Evolutionary conservation across 2,329 filamentous ascomycete genomes (phyloP), one percentile per base, ranked within the genome.

Genomic region (Diaporthe longicolla): DNA sequence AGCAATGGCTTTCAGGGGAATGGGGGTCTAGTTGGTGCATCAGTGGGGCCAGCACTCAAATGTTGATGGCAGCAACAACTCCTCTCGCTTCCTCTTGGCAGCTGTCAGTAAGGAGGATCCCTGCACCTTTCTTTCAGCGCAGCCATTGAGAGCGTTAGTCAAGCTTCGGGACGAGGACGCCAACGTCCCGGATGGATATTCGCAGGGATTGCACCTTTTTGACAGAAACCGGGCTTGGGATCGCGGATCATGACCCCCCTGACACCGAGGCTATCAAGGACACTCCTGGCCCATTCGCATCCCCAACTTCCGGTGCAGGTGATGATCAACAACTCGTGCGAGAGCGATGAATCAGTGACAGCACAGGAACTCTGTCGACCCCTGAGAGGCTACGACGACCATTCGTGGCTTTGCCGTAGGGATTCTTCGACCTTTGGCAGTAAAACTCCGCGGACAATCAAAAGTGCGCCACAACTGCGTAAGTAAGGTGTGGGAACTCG

Each of bases 91-190:
- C n/a, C 48, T 68, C 63, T 68, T 68, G 63, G 63, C 63, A 68
- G 45, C 63, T 68, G 63, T 68, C 45, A 40, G 63, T 54, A 68
- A 68, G 63, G 63, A 52, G 5, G 19, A 10, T 58, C 71, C 50
- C 40, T 55, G 59, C 13, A 54, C 37, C 4, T n/a, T 9, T 21
- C n/a, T 40, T n/a, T 29, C 59, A 50, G 52, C 37, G n/a, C 61
- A 57, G 59, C 71, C 71, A 63, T 24, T 63, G 55, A 48, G 45
- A 45, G 54, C n/a, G 48, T 48, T 61, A 24, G 52, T 73, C 57
- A 54, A 63, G 57, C 55, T 26, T 71, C 48, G 72, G 72, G 72
- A 73, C 61, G 57, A 61, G 45, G 50, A 45, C 45, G 65, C 72
- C 66, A 65, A 40, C 68, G 59, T 37, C 58, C 72, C 58, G 58